phyloP scores from a whole-genome alignment of 352 stramenopile genomes.

The Phytophthora melonis region DNA sequence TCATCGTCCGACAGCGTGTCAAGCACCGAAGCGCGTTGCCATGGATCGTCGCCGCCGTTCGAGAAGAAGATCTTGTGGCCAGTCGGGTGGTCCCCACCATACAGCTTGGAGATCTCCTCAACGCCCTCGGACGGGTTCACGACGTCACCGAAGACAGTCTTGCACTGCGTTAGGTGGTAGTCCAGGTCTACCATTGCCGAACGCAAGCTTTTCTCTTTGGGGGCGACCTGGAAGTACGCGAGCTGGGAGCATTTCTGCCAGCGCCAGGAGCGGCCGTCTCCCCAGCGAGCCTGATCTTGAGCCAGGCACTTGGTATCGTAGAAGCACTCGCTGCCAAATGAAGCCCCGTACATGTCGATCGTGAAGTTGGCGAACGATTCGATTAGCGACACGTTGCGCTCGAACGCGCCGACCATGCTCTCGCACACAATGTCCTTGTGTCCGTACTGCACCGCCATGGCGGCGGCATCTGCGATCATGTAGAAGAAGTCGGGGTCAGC shows the following conservation, averaged over 20 bases:
- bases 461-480: slow-evolving; percentile 89
- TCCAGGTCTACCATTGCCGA: slow-evolving; percentile 72
- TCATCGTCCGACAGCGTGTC: slow-evolving; percentile 66
- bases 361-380: slow-evolving; percentile 86
- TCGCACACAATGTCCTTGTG: slow-evolving; percentile 84
- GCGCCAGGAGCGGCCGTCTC: slow-evolving; percentile 84
- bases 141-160: slow-evolving; percentile 71
- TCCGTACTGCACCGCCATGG: slow-evolving; percentile 91
- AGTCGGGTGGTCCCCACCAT: slow-evolving; percentile 75
- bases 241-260: slow-evolving; percentile 91
- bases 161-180: slow-evolving; percentile 87
- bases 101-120: slow-evolving; percentile 70
- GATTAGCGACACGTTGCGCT: slow-evolving; percentile 60
- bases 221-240: slow-evolving; percentile 89
- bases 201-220: slow-evolving; percentile 64
- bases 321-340: slow-evolving; percentile 84
- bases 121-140: slow-evolving; percentile 70
- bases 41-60: slow-evolving; percentile 87
- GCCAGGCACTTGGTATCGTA: slow-evolving; percentile 84
- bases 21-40: slow-evolving; percentile 82
- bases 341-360: slow-evolving; percentile 77
- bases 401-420: slow-evolving; percentile 59
- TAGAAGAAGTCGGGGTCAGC: slow-evolving; percentile 89
- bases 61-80: slow-evolving; percentile 88
- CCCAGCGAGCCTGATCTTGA: slow-evolving; percentile 60